Evolutionary conservation across 2,329 filamentous ascomycete species (phyloP).

Genomic region (Cytospora chrysosperma): DNA sequence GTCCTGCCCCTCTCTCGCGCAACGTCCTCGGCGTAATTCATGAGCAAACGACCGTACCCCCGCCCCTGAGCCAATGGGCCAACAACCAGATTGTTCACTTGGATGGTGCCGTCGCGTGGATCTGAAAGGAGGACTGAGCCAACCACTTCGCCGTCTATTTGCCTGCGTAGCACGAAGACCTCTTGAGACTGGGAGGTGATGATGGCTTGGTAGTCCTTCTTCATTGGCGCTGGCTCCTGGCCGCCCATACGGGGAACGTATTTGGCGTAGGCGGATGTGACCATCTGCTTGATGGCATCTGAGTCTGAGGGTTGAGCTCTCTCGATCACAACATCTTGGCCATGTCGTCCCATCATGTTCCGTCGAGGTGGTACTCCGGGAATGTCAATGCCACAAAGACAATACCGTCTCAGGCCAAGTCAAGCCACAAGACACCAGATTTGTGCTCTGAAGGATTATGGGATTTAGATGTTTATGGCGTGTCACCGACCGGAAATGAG

Average conservation of each 20-base stretch:
- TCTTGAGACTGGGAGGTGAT: slow-evolving; percentile 27
- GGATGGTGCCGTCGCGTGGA: slow-evolving; percentile 14
- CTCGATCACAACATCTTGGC: neutral
- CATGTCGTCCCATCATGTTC: neutral
- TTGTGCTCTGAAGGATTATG: neutral
- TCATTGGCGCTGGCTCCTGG: slow-evolving; percentile 38
- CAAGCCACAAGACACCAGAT: no score
- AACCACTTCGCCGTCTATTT: slow-evolving; percentile 22
- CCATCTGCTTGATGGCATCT: slow-evolving; percentile 33
- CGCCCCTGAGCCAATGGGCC: slow-evolving; percentile 25
- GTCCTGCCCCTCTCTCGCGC: slow-evolving; percentile 19
- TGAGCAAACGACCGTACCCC: slow-evolving; percentile 28
- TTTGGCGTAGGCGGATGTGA: slow-evolving; percentile 34
- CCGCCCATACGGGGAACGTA: slow-evolving; percentile 38
- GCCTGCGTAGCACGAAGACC: slow-evolving; percentile 28
- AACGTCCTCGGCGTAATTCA: slow-evolving; percentile 25
- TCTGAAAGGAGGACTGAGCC: slow-evolving; percentile 33
- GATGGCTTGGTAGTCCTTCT: slow-evolving; percentile 33
- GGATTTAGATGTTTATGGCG: neutral
- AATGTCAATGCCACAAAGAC: neutral
- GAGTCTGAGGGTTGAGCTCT: slow-evolving; percentile 26
- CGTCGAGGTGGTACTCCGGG: neutral
- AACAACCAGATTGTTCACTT: slow-evolving; percentile 29
- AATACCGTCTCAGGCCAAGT: neutral
- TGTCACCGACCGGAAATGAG: neutral